These are phyloP conservation scores for Pseudogymnoascus sp. DNA, from an alignment of 2,329 filamentous ascomycete species.

Conservation along the genomic window DNA sequence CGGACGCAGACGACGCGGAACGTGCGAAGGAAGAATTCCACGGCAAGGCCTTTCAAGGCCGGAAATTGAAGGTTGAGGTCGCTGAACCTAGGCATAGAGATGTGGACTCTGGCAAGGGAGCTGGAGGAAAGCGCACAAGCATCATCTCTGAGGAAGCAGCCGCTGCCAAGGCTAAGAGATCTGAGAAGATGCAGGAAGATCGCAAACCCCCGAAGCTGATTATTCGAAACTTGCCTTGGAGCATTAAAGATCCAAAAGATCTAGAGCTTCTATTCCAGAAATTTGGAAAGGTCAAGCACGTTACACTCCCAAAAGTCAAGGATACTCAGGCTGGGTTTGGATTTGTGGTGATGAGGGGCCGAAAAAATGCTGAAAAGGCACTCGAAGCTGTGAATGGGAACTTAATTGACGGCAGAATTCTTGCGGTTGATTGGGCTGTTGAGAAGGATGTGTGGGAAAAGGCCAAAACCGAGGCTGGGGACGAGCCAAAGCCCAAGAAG, in stretches of 20 bases:
- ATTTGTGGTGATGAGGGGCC: constrained; percentile 80
- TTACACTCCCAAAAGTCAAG: constrained; percentile 72
- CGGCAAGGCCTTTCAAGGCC: constrained; percentile 67
- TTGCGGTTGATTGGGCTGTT: constrained; percentile 96
- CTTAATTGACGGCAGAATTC: constrained; percentile 73
- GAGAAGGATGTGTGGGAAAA: constrained; percentile 81
- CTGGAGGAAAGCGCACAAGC: constrained; percentile 28
- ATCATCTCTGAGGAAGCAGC: constrained; percentile 31
- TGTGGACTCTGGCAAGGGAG: constrained; percentile 38
- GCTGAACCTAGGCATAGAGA: constrained; percentile 77
- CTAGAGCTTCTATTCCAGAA: constrained; percentile 71
- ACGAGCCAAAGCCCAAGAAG: constrained; percentile 27
- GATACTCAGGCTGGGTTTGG: constrained; percentile 73
- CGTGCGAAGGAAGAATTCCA: constrained; percentile 76
- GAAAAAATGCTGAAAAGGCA: constrained; percentile 85
- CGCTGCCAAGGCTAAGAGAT: constrained; percentile 43
- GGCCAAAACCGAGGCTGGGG: constrained; percentile 38
- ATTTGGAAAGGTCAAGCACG: constrained; percentile 86
- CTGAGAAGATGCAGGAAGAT: constrained; percentile 53
- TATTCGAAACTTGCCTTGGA: constrained; percentile 93
- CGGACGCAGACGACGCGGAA: constrained; percentile 82
- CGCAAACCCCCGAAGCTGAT: constrained; percentile 68
- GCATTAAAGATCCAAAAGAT: constrained; percentile 78
- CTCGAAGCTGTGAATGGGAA: constrained; percentile 82
- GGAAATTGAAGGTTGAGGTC: constrained; percentile 76